Conservation (phyloP, 1,284 basidiomycete species). For the Meira nashicola region DNA sequence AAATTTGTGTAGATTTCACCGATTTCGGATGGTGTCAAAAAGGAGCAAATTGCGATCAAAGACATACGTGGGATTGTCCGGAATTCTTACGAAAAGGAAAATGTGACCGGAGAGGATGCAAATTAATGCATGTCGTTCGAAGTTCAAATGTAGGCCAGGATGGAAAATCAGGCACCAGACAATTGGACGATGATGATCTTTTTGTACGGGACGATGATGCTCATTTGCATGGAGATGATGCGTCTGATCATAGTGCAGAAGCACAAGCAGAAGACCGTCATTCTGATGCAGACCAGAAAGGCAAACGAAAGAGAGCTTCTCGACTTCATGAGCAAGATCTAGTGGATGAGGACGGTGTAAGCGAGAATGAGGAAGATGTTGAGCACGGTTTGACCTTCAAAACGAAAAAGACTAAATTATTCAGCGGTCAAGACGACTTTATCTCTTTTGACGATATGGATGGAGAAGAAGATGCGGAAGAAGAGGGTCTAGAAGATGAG, state of each 20-base stretch:
- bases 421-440: conserved; percentile 24
- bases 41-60: conserved; percentile 27
- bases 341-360: conserved; percentile 21
- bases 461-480: conserved; percentile 10
- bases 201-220: conserved; percentile 41
- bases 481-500: conserved; percentile 8
- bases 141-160: conserved; percentile 13
- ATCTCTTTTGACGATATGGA: conserved; percentile 14
- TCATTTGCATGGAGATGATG: conserved; percentile 2
- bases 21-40: conserved; percentile 45
- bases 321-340: conserved; percentile 9
- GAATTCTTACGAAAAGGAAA: conserved; percentile 42
- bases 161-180: not conserved
- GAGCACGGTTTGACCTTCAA: conserved; percentile 12
- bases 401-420: conserved; percentile 21
- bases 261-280: not conserved
- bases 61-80: conserved; percentile 49
- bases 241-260: not conserved
- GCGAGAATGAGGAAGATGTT: conserved; percentile 17
- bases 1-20: conserved; percentile 37
- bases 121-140: conserved; percentile 39
- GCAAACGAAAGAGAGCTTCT: conserved; percentile 18
- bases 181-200: conserved; percentile 23
- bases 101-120: conserved; percentile 33
- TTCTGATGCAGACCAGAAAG: not conserved